A percentile compares a stretch with the other conserved stretches of the same genome.
Evolutionary conservation across 495 filamentous ascomycete genomes (phyloP).

Genomic region (Cetradonia linearis): DNA sequence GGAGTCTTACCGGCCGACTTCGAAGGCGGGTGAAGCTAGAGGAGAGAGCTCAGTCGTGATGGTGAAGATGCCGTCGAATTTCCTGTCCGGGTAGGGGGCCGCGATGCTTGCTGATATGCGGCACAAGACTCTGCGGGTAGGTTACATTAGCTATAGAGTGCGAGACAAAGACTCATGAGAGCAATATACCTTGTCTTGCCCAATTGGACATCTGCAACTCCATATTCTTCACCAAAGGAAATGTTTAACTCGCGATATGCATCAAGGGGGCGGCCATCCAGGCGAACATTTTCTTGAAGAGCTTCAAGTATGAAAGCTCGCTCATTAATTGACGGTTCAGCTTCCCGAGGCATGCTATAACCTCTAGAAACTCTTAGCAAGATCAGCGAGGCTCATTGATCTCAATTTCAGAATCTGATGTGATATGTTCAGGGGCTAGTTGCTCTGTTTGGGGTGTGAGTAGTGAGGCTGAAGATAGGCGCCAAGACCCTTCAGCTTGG

Average conservation of each 20-base stretch:
- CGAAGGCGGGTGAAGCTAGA: slow-evolving; percentile 88
- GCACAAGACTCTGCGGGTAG: slow-evolving; percentile 54
- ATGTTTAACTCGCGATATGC: slow-evolving; percentile 67
- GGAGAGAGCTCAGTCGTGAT: slow-evolving; percentile 83
- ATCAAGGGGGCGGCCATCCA: slow-evolving; percentile 75
- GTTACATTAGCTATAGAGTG: slow-evolving; percentile 16
- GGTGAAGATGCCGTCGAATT: slow-evolving; percentile 87
- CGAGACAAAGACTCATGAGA: neutral
- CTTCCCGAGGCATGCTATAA: slow-evolving; percentile 86
- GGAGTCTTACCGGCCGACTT: slow-evolving; percentile 55
- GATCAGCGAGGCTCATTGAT: too few relatives aligned
- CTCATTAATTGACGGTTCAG: slow-evolving; percentile 69
- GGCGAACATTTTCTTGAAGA: slow-evolving; percentile 60
- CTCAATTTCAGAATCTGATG: too few relatives aligned
- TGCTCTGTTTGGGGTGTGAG: neutral
- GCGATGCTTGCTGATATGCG: slow-evolving; percentile 82
- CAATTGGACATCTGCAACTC: slow-evolving; percentile 76
- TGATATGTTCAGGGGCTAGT: too few relatives aligned
- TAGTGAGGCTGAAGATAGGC: neutral
- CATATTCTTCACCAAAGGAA: slow-evolving; percentile 81
- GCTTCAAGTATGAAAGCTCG: slow-evolving; percentile 66
- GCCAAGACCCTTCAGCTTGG: neutral
- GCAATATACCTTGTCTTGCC: slow-evolving; percentile 73
- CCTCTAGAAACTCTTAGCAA: too few relatives aligned
- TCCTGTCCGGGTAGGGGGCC: slow-evolving; percentile 73